Evolutionary conservation across 2,329 filamentous ascomycete species (phyloP), one percentile per base, ranked within the genome.

Genomic region (Pyricularia sp.): DNA sequence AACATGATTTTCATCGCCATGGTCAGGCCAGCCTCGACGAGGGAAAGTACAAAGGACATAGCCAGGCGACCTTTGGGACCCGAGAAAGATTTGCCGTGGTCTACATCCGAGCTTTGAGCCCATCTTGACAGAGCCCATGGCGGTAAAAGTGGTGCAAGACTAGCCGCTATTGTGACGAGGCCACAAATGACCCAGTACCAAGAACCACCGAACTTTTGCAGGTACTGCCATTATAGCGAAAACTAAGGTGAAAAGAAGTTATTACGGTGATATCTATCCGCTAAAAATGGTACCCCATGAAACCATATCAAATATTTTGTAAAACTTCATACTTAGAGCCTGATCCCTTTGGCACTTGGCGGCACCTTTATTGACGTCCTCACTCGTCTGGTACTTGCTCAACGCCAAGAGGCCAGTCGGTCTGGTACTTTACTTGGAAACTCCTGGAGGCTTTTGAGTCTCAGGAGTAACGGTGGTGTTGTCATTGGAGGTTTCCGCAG

Each of bases 11-110:
- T 6, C 66, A 59, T 31, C 1, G 10, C 17, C 23, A 63, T 55
- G 7, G 81, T 83, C 73, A 85, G 78, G 26, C 81, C 65, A 4
- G 79, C 81, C 58, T 78, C 81, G 42, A 82, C 78, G 0, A 81
- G 65, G 12, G 81, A 77, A 66, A 80, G 86, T 0, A 78, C 73
- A 10, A 84, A 71, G 1, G 81, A 82, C 65, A 85, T 77, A 2
- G 75, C 78, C 0, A 82, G 81, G 69, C 85, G 88, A 14, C 59
- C 25, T 23, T 23, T 28, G 17, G 59, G 23, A 20, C 25, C 26
- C 26, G 26, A 28, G 14, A 28, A 17, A 7, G 6, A 17, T 7
- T 23, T 20, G 9, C 12, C 9, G 11, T 30, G 25, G 12, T 63
- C 25, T 63, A 1, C 25, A 17, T 17, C 59, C 6, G 59, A 26